Conservation (phyloP, 805 yeast genomes). For the Kodamaea nitidulidarum region DNA sequence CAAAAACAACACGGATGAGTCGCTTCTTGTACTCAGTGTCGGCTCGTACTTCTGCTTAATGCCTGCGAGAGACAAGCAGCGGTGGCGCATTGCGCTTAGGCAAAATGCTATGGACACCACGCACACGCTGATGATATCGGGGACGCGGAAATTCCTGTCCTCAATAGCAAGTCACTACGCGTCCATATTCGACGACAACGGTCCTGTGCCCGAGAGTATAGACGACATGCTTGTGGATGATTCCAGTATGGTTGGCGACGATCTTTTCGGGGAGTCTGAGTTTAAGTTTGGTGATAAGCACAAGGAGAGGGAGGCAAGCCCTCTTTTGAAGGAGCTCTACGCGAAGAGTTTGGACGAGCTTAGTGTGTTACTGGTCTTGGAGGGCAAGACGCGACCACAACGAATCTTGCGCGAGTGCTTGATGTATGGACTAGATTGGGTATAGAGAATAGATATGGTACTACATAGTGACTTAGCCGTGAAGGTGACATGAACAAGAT, state of each 20-base stretch:
- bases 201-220: slow-evolving; percentile 1
- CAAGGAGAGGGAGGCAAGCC: slow-evolving; percentile 1
- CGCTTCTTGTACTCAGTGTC: slow-evolving; percentile 22
- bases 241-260: slow-evolving; percentile 5
- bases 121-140: neutral
- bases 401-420: slow-evolving; percentile 4
- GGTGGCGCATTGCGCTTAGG: slow-evolving; percentile 17
- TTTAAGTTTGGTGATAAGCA: slow-evolving; percentile 1
- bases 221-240: slow-evolving; percentile 8
- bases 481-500: too few species aligned
- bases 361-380: slow-evolving; percentile 1
- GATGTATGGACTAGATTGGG: slow-evolving; percentile 5
- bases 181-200: slow-evolving; percentile 7
- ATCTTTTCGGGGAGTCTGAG: slow-evolving; percentile 5
- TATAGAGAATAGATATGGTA: too few species aligned
- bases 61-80: slow-evolving; percentile 17
- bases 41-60: slow-evolving; percentile 18
- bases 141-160: slow-evolving; percentile 2
- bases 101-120: neutral
- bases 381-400: neutral
- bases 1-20: slow-evolving; percentile 23
- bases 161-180: slow-evolving; percentile 6
- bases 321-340: neutral
- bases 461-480: too few species aligned
- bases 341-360: neutral